A percentile compares a stretch with the other conserved stretches of the same genome.
Conservation (phyloP, 305 asterid genomes). For the Striga hermonthica region DNA sequence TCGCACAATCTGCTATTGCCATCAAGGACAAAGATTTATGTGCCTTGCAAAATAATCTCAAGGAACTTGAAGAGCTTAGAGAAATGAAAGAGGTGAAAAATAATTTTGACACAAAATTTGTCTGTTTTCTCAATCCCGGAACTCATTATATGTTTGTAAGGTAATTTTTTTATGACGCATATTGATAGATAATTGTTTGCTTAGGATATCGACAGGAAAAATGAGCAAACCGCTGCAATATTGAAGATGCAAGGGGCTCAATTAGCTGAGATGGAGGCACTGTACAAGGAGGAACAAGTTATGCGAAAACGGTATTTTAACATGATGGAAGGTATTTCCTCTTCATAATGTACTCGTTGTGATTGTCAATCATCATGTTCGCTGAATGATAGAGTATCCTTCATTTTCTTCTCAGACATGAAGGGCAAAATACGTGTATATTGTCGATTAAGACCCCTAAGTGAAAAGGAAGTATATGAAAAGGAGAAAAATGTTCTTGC, state of each 20-base stretch:
- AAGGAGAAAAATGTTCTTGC: constrained; percentile 60
- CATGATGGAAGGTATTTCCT: constrained; percentile 73
- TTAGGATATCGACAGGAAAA: constrained; percentile 88
- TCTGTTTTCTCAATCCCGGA: constrained; percentile 3
- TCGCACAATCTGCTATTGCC: constrained; percentile 53
- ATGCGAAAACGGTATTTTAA: constrained; percentile 82
- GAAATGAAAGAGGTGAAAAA: constrained; percentile 89
- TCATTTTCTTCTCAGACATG: constrained; percentile 56
- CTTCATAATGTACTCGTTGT: background rate
- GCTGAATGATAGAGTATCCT: constrained; percentile 21
- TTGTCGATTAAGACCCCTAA: constrained; percentile 88
- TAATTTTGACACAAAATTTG: constrained; percentile 22
- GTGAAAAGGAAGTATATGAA: constrained; percentile 62
- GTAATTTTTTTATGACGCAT: constrained; percentile 1
- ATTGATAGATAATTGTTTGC: constrained; percentile 24
- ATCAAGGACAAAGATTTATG: constrained; percentile 61
- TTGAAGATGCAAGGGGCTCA: constrained; percentile 95
- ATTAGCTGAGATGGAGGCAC: constrained; percentile 88
- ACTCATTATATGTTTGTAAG: constrained; percentile 10
- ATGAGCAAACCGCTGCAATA: constrained; percentile 92
- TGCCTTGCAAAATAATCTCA: constrained; percentile 64
- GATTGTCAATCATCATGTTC: constrained; percentile 2
- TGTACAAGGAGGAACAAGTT: constrained; percentile 91
- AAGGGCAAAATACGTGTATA: constrained; percentile 94
- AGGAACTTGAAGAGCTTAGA: constrained; percentile 87